Evolutionary conservation across 441 rosid genomes (phyloP).

Genomic region (Melastoma candidum): DNA sequence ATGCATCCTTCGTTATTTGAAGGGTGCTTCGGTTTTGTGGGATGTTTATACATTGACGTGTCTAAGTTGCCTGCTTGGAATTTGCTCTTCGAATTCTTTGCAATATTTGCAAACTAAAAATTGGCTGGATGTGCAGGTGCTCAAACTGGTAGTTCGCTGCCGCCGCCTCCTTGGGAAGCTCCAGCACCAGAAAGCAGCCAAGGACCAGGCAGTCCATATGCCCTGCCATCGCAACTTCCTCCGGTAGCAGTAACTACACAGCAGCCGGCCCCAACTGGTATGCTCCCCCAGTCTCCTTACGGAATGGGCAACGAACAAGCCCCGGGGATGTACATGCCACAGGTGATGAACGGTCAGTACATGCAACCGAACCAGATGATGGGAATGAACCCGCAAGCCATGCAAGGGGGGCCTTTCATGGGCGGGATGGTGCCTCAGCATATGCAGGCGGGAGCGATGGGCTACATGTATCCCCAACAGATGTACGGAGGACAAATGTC

Average conservation of each 20-base stretch:
- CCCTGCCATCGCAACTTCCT: conserved; percentile 49
- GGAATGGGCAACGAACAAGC: conserved; percentile 33
- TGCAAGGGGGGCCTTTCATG: conserved; percentile 46
- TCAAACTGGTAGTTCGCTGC: conserved; percentile 49
- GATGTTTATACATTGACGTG: too few relatives aligned
- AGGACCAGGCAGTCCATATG: conserved; percentile 46
- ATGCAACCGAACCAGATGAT: conserved; percentile 29
- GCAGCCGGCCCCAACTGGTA: conserved; percentile 36
- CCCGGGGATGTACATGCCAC: conserved; percentile 56
- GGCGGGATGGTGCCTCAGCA: conserved; percentile 40
- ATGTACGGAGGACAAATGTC: conserved; percentile 56
- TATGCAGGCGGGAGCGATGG: conserved; percentile 46
- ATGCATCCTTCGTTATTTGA: not conserved
- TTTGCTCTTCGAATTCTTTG: not conserved
- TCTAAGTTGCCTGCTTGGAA: not conserved
- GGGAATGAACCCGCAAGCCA: conserved; percentile 30
- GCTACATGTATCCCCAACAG: conserved; percentile 57
- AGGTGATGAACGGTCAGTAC: conserved; percentile 23
- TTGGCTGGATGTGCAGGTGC: conserved; percentile 44
- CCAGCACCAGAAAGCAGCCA: conserved; percentile 57
- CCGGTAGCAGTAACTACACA: conserved; percentile 40
- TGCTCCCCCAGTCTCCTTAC: conserved; percentile 39
- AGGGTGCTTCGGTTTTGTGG: too few relatives aligned
- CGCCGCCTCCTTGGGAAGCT: conserved; percentile 99
- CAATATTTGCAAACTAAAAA: conserved; percentile 3